phyloP scores from a whole-genome alignment of 805 yeast species.

The Debaryomyces maramus region DNA sequence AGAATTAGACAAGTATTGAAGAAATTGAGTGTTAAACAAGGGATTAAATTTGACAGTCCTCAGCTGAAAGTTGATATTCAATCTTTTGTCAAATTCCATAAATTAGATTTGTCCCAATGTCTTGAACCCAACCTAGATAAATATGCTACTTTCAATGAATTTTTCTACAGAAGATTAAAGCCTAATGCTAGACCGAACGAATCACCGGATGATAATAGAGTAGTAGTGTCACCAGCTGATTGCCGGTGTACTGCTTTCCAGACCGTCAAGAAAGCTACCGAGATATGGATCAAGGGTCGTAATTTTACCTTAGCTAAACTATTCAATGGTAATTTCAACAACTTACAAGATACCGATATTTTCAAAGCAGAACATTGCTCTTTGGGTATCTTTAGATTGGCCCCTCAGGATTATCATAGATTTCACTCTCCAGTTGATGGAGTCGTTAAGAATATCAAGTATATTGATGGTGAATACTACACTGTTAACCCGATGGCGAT shows the following conservation, averaged over 20 bases:
- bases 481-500: conserved; percentile 98
- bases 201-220: conserved; percentile 45
- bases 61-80: conserved; percentile 64
- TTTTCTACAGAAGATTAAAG: conserved; percentile 76
- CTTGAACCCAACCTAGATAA: conserved; percentile 44
- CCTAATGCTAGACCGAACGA: conserved; percentile 74
- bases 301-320: conserved; percentile 68
- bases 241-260: conserved; percentile 76
- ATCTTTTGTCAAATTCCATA: conserved; percentile 79
- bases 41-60: conserved; percentile 75
- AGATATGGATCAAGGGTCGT: conserved; percentile 87
- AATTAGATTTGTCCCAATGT: conserved; percentile 75
- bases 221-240: conserved; percentile 82
- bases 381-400: conserved; percentile 79
- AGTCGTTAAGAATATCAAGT: conserved; percentile 58
- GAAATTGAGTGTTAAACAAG: conserved; percentile 75
- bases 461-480: conserved; percentile 86
- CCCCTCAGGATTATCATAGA: conserved; percentile 96
- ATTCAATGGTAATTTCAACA: conserved; percentile 46
- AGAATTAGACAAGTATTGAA: conserved; percentile 61
- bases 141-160: conserved; percentile 80
- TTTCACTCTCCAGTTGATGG: conserved; percentile 90
- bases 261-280: conserved; percentile 58
- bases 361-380: conserved; percentile 48
- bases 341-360: conserved; percentile 39